Evolutionary conservation across 129 eudicot species (phyloP).

Genomic region (Helianthus annuus): HanXRQr2.0-SUNRISE NC_035434.2:29362477-29362976

Average conservation of each 20-base stretch:
- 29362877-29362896: too few species aligned
- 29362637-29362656: not conserved
- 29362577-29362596: conserved; percentile 49
- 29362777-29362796: conserved; percentile 39
- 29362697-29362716: conserved; percentile 51
- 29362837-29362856: not conserved
- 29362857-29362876: conserved; percentile 15
- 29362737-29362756: conserved; percentile 69
- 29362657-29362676: conserved; percentile 36
- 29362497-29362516: too few species aligned
- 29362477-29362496: too few species aligned
- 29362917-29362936: too few species aligned
- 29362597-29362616: conserved; percentile 42
- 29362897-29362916: too few species aligned
- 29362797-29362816: not conserved
- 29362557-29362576: conserved; percentile 57
- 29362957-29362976: too few species aligned
- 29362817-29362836: not conserved
- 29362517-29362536: too few species aligned
- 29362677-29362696: conserved; percentile 32
- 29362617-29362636: not conserved
- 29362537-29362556: conserved; percentile 52
- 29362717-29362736: conserved; percentile 76
- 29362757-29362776: conserved; percentile 62
- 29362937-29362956: too few species aligned